phyloP scores from a whole-genome alignment of 345 rosid genomes.

The Luvunga scandens region DNA sequence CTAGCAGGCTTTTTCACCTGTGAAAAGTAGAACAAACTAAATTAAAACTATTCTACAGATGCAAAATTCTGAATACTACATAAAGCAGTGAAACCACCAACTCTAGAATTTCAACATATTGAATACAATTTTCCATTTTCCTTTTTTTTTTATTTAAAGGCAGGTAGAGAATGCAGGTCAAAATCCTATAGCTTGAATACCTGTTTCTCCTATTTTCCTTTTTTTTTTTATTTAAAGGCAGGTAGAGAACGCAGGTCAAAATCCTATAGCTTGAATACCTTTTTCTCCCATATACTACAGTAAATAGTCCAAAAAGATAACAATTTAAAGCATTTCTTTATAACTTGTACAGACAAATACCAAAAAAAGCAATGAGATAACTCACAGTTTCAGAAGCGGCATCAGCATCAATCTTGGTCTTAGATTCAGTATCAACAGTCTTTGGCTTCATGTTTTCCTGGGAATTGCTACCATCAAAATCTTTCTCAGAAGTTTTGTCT shows the following conservation, averaged over 20 bases:
- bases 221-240: too few relatives aligned
- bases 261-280: not conserved
- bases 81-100: not conserved
- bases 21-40: not conserved
- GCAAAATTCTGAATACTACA: not conserved
- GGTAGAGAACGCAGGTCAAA: too few relatives aligned
- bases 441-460: slow-evolving; percentile 30
- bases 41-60: not conserved
- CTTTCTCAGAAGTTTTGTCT: slow-evolving; percentile 27
- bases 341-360: not conserved
- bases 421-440: slow-evolving; percentile 25
- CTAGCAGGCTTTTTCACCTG: slow-evolving; percentile 54
- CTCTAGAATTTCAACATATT: not conserved
- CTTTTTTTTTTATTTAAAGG: too few relatives aligned
- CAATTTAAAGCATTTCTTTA: not conserved
- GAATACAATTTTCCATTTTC: not conserved
- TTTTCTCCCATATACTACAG: not conserved
- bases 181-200: not conserved
- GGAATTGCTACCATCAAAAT: slow-evolving; percentile 21
- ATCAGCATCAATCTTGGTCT: slow-evolving; percentile 31
- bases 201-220: not conserved
- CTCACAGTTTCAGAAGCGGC: slow-evolving; percentile 37
- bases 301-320: not conserved
- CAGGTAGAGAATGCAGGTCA: too few relatives aligned
- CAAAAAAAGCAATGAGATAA: slow-evolving; percentile 2